Percentiles rank a stretch among this genome's conserved stretches.
These are phyloP conservation scores for Metschnikowia kofuensis DNA, from an alignment of 805 yeast species.

Conservation along the genomic window DNA sequence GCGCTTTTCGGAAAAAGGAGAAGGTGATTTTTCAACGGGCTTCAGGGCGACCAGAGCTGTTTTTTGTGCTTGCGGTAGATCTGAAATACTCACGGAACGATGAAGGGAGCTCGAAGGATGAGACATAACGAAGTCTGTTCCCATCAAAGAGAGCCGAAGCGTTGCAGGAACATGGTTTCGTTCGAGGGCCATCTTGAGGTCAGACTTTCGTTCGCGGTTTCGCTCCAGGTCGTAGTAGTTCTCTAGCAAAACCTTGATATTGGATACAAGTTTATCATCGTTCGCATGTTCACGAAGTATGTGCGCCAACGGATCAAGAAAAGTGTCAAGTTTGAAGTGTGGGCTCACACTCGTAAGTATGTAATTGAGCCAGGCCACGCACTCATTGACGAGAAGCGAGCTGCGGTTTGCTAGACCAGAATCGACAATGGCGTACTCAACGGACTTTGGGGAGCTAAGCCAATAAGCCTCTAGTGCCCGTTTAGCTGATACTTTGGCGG, in stretches of 20 bases:
- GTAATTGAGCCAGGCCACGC: constrained; percentile 44
- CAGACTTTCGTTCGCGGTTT: constrained; percentile 42
- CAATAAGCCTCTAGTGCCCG: constrained; percentile 54
- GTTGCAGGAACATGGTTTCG: constrained; percentile 27
- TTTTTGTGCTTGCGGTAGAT: background rate
- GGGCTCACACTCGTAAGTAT: constrained; percentile 34
- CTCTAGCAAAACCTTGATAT: constrained; percentile 22
- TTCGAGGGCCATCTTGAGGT: constrained; percentile 36
- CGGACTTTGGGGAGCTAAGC: constrained; percentile 48
- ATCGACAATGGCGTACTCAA: constrained; percentile 44
- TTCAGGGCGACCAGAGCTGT: background rate
- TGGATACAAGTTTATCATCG: constrained; percentile 15
- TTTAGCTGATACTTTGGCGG: constrained; percentile 43
- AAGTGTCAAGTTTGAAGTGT: constrained; percentile 28
- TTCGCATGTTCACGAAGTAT: constrained; percentile 12
- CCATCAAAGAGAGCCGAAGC: constrained; percentile 20
- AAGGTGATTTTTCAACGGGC: background rate
- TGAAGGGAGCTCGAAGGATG: background rate
- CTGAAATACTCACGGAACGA: background rate
- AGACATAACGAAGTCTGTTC: constrained; percentile 12
- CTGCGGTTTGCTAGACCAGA: constrained; percentile 42
- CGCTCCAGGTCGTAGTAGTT: constrained; percentile 28
- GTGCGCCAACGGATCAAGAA: constrained; percentile 24
- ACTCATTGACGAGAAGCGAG: constrained; percentile 38
- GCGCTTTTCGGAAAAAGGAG: background rate